Conservation (phyloP, 2,329 filamentous ascomycete genomes). For the Phyllosticta citriasiana region DNA sequence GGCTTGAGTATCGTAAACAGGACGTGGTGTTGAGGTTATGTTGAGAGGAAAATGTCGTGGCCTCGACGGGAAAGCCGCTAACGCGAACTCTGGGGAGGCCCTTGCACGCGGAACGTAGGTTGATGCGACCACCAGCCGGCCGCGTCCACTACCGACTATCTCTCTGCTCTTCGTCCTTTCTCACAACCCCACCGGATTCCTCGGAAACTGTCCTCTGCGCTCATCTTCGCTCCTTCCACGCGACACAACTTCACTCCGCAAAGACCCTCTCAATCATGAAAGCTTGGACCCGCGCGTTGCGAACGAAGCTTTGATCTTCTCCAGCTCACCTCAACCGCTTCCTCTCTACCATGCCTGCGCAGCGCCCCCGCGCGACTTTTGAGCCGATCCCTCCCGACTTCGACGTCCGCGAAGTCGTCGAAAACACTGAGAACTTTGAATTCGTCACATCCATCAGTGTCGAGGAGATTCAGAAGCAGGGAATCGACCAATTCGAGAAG, state of each 20-base stretch:
- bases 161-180: background rate
- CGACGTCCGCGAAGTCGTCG: conserved; percentile 65
- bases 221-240: background rate
- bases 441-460: conserved; percentile 74
- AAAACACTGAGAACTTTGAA: conserved; percentile 72
- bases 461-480: conserved; percentile 66
- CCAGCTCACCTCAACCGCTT: background rate
- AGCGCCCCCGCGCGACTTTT: conserved; percentile 78
- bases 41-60: background rate
- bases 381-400: conserved; percentile 83
- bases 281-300: background rate
- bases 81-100: background rate
- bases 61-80: background rate
- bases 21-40: background rate
- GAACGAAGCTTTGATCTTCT: background rate
- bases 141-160: background rate
- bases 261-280: background rate
- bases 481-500: conserved; percentile 72
- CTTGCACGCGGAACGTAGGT: background rate
- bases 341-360: conserved; percentile 55
- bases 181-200: background rate
- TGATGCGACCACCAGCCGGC: background rate
- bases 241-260: background rate
- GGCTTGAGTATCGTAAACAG: background rate
- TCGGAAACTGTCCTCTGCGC: background rate